These are phyloP conservation scores for Coleophoma eucalyptorum DNA, from an alignment of 2,329 filamentous ascomycete species.

Conservation along the genomic window DNA sequence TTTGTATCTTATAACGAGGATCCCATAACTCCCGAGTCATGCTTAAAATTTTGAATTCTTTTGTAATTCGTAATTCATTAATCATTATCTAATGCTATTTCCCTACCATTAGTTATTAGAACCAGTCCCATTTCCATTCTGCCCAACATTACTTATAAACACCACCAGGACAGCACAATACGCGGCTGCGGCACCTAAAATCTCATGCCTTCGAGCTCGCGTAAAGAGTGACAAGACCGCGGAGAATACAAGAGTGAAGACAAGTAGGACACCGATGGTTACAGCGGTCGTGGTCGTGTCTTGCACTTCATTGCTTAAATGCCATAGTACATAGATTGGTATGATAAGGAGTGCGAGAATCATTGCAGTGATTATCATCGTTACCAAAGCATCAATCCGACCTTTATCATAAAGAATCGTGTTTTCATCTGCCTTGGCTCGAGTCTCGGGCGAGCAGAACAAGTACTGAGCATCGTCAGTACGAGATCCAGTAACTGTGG, in stretches of 20 bases:
- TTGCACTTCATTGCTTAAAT: conserved; percentile 2
- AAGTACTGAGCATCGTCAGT: conserved; percentile 1
- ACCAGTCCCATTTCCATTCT: not conserved
- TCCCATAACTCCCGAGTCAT: too few relatives aligned
- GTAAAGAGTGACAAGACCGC: not conserved
- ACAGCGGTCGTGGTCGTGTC: conserved; percentile 4
- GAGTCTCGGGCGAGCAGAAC: conserved; percentile 6
- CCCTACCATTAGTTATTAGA: not conserved
- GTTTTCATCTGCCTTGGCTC: not conserved
- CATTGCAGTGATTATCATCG: conserved; percentile 3
- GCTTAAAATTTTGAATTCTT: not conserved
- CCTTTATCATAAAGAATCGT: conserved; percentile 6
- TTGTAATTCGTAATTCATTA: not conserved
- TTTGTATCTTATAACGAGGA: too few relatives aligned
- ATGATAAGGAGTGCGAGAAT: conserved; percentile 13
- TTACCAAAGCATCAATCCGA: conserved; percentile 7
- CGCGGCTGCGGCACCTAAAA: conserved; percentile 3
- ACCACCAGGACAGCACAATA: conserved; percentile 5
- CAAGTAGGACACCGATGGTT: conserved; percentile 13
- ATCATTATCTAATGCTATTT: not conserved
- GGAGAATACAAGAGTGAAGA: conserved; percentile 7
- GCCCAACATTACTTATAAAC: conserved; percentile 1
- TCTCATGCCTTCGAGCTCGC: conserved; percentile 2
- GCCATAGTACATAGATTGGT: conserved; percentile 13
- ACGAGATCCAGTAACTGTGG: not conserved